Evolutionary conservation across 2,329 filamentous ascomycete species (phyloP), one percentile per base, ranked within the genome.

Genomic region (Chaetomium olivaceum): DNA sequence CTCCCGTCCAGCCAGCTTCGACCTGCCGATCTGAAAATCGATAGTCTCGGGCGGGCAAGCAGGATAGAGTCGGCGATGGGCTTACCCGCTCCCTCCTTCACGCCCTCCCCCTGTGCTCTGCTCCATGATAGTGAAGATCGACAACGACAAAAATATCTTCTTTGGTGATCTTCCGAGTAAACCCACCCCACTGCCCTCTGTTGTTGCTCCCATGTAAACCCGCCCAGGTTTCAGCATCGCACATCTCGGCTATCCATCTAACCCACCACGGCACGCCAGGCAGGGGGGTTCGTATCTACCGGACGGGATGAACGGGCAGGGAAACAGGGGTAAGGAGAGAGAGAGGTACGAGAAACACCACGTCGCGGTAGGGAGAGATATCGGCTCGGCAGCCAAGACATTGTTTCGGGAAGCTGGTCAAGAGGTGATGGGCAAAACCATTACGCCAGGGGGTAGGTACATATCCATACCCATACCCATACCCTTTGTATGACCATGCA

Each of bases 361-460:
- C 31, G 9, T 33, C 31, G 31, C 31, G 36, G 16, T 3, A 29
- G 16, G 2, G 7, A 52, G 51, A 51, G 59, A 62, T 54, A 63
- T 39, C 61, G 43, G 55, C 5, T 21, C 8, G n/a, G 29, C 39
- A 29, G 27, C 43, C 46, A 48, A 48, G 46, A 23, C 46, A 6
- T 46, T 46, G 54, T 46, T 58, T 63, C 25, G 55, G 61, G 61
- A 63, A 63, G 61, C 55, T 63, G 55, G 55, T 46, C 54, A 58
- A 21, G 23, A 46, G 43, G 43, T 21, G 19, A 21, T 58, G 54
- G 39, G 11, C 21, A 14, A 23, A 50, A 50, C 27, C 33, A 57
- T 57, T 33, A 33, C 29, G 31, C 23, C 51, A 61, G 51, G 36
- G 51, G 31, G 39, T 19, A 36, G 33, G 33, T 36, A 36, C 33